A percentile compares a stretch with the other conserved stretches of the same genome.
Conservation (phyloP, 805 yeast genomes). For the Yamadazyma akitaensis region DNA sequence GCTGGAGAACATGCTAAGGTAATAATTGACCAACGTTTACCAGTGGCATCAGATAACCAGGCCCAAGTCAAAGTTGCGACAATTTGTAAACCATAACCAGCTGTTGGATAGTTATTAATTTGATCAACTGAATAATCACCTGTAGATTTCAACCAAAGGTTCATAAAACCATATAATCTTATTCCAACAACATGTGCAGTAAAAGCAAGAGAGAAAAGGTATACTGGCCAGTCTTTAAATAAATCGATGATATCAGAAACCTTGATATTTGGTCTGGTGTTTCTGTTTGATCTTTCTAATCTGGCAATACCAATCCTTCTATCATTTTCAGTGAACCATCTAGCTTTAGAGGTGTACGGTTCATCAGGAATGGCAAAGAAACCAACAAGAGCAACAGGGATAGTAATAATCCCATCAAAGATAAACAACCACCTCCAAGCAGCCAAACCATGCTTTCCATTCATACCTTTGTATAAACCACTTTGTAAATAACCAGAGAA, state of each 20-base stretch:
- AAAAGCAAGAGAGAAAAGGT: slow-evolving; percentile 4
- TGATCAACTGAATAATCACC: slow-evolving; percentile 5
- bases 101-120: neutral
- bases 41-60: slow-evolving; percentile 10
- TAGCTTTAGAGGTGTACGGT: slow-evolving; percentile 33
- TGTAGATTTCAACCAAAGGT: slow-evolving; percentile 11
- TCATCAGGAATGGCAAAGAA: slow-evolving; percentile 33
- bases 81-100: slow-evolving; percentile 8
- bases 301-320: slow-evolving; percentile 34
- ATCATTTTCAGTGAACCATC: slow-evolving; percentile 28
- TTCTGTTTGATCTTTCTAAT: slow-evolving; percentile 42
- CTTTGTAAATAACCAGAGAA: slow-evolving; percentile 35
- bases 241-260: neutral
- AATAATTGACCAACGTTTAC: slow-evolving; percentile 8
- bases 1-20: slow-evolving; percentile 9
- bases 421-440: slow-evolving; percentile 36
- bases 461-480: slow-evolving; percentile 21
- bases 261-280: slow-evolving; percentile 25
- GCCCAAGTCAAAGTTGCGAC: slow-evolving; percentile 9
- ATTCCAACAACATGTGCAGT: slow-evolving; percentile 5
- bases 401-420: slow-evolving; percentile 31
- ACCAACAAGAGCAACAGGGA: slow-evolving; percentile 32
- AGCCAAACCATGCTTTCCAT: slow-evolving; percentile 16
- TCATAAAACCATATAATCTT: slow-evolving; percentile 7
- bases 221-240: slow-evolving; percentile 4